These are phyloP conservation scores for Calonectria naviculata DNA, from an alignment of 2,329 filamentous ascomycete genomes.

Conservation along the genomic window DNA sequence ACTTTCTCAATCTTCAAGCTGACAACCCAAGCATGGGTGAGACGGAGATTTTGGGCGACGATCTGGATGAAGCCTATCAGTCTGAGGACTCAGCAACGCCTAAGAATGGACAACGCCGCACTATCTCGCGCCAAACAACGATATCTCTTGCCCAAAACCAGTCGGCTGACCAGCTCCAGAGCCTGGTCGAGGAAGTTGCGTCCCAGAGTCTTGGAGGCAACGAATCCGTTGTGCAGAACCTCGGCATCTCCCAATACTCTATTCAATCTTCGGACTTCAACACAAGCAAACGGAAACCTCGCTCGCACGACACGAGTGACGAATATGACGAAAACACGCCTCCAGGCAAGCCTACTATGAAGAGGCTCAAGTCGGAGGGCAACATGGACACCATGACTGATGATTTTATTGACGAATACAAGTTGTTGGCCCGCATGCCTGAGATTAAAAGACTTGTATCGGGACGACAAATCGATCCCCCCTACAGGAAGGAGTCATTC, in stretches of 20 bases:
- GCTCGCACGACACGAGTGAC: conserved; percentile 61
- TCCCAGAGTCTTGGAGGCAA: conserved; percentile 67
- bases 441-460: conserved; percentile 61
- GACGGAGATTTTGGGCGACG: conserved; percentile 57
- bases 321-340: conserved; percentile 56
- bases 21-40: conserved; percentile 52
- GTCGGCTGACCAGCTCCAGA: conserved; percentile 62
- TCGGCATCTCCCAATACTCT: conserved; percentile 35
- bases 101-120: conserved; percentile 38
- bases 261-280: conserved; percentile 51
- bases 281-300: conserved; percentile 67
- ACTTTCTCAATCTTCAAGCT: conserved; percentile 60
- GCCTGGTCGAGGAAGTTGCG: conserved; percentile 61
- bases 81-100: conserved; percentile 53
- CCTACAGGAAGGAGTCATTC: conserved; percentile 66
- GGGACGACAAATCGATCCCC: conserved; percentile 67
- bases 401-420: conserved; percentile 55
- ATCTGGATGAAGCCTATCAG: conserved; percentile 55
- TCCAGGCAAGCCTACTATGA: conserved; percentile 61
- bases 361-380: conserved; percentile 64
- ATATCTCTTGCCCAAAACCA: conserved; percentile 55
- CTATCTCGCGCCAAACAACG: conserved; percentile 34
- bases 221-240: conserved; percentile 42
- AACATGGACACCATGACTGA: conserved; percentile 50
- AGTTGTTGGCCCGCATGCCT: conserved; percentile 60